Evolutionary conservation across 768 basidiomycete species (phyloP), one percentile per base, ranked within the genome.

Genomic region (Collybiopsis confluens): DNA sequence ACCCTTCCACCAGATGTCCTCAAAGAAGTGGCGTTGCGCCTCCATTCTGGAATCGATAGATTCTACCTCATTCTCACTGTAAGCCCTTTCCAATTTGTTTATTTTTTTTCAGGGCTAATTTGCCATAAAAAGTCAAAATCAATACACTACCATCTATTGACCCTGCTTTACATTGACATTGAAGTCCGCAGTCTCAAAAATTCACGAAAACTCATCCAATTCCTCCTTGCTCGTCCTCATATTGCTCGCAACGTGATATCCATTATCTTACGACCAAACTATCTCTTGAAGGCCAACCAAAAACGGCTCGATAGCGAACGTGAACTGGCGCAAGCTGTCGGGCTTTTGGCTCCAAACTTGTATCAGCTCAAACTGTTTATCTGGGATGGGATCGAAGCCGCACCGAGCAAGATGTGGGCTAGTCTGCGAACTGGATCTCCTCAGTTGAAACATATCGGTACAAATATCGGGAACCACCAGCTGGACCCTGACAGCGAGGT

Each of bases 311-410:
- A 47, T 24, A 55, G 26, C 21, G 62, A 64, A 50, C 42, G 16
- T 23, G 45, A 51, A 4, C 43, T 64, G 43, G 49, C 56, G 2
- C 27, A 55, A 24, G 56, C 54, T 23, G 20, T 61, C 11, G 54
- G 57, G 36, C 48, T 41, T 15, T 52, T 66, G 15, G 49, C 49
- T 10, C 65, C 62, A 2, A 51, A 59, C 26, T 50, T 65, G 5
- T 24, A 33, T 30, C 33, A 26, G 6, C 47, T 65, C 38, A 44
- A 58, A 28, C 64, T 54, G 6, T 63, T 66, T 37, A 56, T 66
- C 23, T 66, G 65, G 64, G 65, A 65, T 54, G 64, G 62, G 11
- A 48, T 55, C 23, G 62, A 66, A 33, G 54, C 56, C 51, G 61
- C 60, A 23, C 50, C 53, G 18, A 63, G 63, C 21, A 51, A 21